Evolutionary conservation across 1,284 basidiomycete species (phyloP).

Genomic region (Clitocybe nebularis): DNA sequence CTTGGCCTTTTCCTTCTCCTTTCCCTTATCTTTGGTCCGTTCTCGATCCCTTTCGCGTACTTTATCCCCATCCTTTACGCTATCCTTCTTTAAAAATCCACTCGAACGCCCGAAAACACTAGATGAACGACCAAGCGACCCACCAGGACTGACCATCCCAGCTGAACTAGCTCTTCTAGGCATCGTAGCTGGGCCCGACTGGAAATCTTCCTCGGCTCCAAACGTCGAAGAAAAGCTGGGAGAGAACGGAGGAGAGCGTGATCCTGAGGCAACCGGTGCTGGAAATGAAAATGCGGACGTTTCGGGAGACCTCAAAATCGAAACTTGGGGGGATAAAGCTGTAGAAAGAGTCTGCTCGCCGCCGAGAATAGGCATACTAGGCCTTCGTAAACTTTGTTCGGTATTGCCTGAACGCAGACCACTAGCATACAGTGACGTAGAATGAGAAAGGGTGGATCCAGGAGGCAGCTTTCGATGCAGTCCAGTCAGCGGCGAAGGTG

Average conservation of each 20-base stretch:
- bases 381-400: slow-evolving; percentile 18
- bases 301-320: slow-evolving; percentile 7
- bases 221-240: slow-evolving; percentile 9
- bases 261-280: neutral
- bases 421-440: slow-evolving; percentile 18
- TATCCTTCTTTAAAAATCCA: slow-evolving; percentile 12
- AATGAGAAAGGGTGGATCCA: slow-evolving; percentile 17
- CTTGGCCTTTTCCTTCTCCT: slow-evolving; percentile 16
- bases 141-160: slow-evolving; percentile 10
- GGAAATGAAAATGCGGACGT: slow-evolving; percentile 8
- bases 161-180: slow-evolving; percentile 18
- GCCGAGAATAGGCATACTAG: slow-evolving; percentile 26
- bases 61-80: slow-evolving; percentile 13
- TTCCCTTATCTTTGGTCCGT: slow-evolving; percentile 19
- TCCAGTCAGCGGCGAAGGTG: slow-evolving; percentile 9
- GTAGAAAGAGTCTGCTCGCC: slow-evolving; percentile 14
- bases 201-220: slow-evolving; percentile 6
- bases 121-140: slow-evolving; percentile 15
- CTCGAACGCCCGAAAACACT: slow-evolving; percentile 14
- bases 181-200: slow-evolving; percentile 1
- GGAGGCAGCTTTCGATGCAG: slow-evolving; percentile 7
- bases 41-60: slow-evolving; percentile 19
- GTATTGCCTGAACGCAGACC: slow-evolving; percentile 12
- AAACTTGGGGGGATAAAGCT: slow-evolving; percentile 3
- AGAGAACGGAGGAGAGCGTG: slow-evolving; percentile 11